Percentiles rank a stretch among this genome's conserved stretches.
These are phyloP conservation scores for Aristolochia contorta DNA, from an alignment of 164 flowering plant genomes.

Conservation along the genomic window DNA sequence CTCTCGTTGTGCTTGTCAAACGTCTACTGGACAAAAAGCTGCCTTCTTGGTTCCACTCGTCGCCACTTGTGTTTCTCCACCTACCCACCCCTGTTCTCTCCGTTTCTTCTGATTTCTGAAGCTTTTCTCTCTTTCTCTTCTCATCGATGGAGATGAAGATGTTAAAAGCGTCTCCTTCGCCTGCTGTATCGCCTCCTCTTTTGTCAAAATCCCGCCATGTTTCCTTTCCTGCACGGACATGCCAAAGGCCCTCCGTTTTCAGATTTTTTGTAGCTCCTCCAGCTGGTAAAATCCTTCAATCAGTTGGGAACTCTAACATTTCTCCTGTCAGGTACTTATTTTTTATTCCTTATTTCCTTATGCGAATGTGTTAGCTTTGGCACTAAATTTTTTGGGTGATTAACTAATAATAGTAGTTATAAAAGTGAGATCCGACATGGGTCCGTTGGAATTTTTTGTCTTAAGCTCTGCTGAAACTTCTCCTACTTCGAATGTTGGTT, in stretches of 20 bases:
- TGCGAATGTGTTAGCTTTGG: not conserved
- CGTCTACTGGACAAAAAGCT: too few relatives aligned
- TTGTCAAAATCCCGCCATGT: constrained; percentile 3
- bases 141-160: constrained; percentile 47
- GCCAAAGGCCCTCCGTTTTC: not conserved
- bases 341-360: not conserved
- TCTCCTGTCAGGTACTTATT: constrained; percentile 26
- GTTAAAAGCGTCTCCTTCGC: constrained; percentile 25
- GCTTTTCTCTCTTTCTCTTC: not conserved
- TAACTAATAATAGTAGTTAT: not conserved
- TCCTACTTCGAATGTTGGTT: not conserved
- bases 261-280: constrained; percentile 5
- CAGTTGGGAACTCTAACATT: constrained; percentile 21
- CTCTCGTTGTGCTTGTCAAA: too few relatives aligned
- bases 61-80: too few relatives aligned
- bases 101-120: not conserved
- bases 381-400: not conserved
- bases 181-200: constrained; percentile 10
- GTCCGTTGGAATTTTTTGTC: not conserved
- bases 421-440: not conserved
- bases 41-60: too few relatives aligned
- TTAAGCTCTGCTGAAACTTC: constrained; percentile 1
- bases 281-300: constrained; percentile 12
- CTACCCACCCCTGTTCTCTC: not conserved
- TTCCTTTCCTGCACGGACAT: not conserved